Evolutionary conservation across 2,329 filamentous ascomycete genomes (phyloP).

Genomic region (Cladobotryum protrusum): DNA sequence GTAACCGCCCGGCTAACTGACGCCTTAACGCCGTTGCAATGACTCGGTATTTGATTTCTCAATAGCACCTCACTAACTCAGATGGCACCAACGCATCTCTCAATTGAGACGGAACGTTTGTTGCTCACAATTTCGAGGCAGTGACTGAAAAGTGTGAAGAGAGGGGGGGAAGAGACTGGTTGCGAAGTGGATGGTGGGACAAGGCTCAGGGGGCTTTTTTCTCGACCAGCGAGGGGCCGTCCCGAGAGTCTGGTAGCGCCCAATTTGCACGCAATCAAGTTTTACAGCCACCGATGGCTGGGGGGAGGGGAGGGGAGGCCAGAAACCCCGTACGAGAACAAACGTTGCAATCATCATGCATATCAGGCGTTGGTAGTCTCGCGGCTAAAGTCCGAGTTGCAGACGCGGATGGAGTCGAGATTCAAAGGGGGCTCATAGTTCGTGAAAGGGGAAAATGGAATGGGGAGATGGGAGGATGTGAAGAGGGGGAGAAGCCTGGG

Average conservation of each 20-base stretch:
- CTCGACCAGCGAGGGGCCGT: slow-evolving; percentile 8
- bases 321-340: neutral
- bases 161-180: neutral
- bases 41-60: slow-evolving; percentile 9
- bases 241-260: slow-evolving; percentile 27
- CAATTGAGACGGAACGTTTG: neutral
- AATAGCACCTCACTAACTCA: neutral
- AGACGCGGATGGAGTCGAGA: slow-evolving; percentile 14
- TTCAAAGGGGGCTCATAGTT: slow-evolving; percentile 2
- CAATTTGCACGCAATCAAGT: slow-evolving; percentile 19
- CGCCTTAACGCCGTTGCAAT: slow-evolving; percentile 14
- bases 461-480: too few species aligned
- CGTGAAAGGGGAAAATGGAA: slow-evolving; percentile 5
- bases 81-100: neutral
- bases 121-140: neutral
- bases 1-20: slow-evolving; percentile 14
- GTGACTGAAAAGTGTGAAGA: neutral
- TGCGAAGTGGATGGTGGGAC: neutral
- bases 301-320: too few species aligned
- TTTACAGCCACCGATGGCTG: neutral
- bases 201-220: neutral
- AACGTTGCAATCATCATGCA: neutral
- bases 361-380: slow-evolving; percentile 3
- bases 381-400: slow-evolving; percentile 12
- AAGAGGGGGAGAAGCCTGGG: too few species aligned